Evolutionary conservation across 2,329 filamentous ascomycete genomes (phyloP), one percentile per base, ranked within the genome.

Genomic region (Aspergillus sergii): DNA sequence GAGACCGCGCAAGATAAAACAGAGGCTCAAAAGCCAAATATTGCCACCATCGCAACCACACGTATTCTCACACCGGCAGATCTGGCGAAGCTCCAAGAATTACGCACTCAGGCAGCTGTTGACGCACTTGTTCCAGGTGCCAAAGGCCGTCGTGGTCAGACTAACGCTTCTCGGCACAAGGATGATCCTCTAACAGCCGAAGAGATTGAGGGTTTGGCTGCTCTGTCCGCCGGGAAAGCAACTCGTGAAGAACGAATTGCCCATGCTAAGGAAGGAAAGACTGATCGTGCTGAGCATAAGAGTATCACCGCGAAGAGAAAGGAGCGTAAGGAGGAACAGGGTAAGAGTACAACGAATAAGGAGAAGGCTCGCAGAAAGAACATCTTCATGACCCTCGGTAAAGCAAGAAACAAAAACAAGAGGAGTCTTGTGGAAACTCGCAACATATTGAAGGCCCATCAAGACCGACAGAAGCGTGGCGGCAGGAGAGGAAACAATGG

Each of bases 291-390:
- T 57, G 89, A 95, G 76, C 93, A 97, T 82, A 93, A 94, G 82
- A 91, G 88, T 66, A 95, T 92, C 59, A 89, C 92, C 67, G 93
- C 93, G 19, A 89, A 92, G 75, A 86, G 91, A 72, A 92, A 93
- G 84, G 88, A 92, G 76, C 92, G 94, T 85, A 96, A 96, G 86
- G 88, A 90, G 72, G 85, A 88, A 2, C 88, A 93, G 80, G 95
- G 95, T 73, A 98, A 98, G 88, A 96, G 92, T 76, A 94, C 93
- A 43, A 98, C 94, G 69, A 99, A 99, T 81, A 92, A 91, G 82
- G 95, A 99, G 84, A 99, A 99, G 87, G 88, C 91, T 48, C 85
- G 94, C 70, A 93, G 92, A 86, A 99, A 99, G 91, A 99, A 99
- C 79, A 96, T 99, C 81, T 77, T 99, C 72, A 99, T 99, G 95